Percentiles rank a stretch among this genome's conserved stretches.
phyloP scores from a whole-genome alignment of 2,329 filamentous ascomycete species.

The Cladosporium sp. region DNA sequence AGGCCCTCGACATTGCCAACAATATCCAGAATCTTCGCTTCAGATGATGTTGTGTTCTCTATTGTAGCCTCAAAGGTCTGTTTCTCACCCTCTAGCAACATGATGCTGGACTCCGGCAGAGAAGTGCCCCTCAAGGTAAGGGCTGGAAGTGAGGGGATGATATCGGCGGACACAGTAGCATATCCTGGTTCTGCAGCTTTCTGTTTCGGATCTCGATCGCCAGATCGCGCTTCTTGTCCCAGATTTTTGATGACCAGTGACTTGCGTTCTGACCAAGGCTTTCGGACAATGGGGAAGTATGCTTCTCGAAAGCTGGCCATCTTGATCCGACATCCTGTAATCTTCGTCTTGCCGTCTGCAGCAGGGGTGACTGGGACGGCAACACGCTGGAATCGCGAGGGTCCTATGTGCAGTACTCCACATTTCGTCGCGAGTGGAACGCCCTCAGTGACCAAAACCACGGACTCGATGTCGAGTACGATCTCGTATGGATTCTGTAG shows the following conservation, averaged over 20 bases:
- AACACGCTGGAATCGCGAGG: slow-evolving; percentile 78
- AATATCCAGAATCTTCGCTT: slow-evolving; percentile 51
- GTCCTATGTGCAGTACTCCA: slow-evolving; percentile 66
- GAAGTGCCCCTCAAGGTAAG: slow-evolving; percentile 72
- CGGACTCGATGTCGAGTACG: slow-evolving; percentile 80
- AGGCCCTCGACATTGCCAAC: slow-evolving; percentile 18
- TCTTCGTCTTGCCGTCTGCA: slow-evolving; percentile 62
- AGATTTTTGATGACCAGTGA: slow-evolving; percentile 67
- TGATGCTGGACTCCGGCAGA: slow-evolving; percentile 77
- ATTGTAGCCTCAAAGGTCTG: slow-evolving; percentile 74
- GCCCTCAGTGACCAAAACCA: slow-evolving; percentile 71
- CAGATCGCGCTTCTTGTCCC: slow-evolving; percentile 15
- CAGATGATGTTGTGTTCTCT: slow-evolving; percentile 64
- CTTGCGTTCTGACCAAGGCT: slow-evolving; percentile 67
- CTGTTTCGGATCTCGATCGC: slow-evolving; percentile 1
- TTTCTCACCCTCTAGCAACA: slow-evolving; percentile 88
- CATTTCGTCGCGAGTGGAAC: slow-evolving; percentile 64
- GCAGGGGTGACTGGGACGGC: slow-evolving; percentile 66
- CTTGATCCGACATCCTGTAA: slow-evolving; percentile 75
- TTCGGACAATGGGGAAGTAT: slow-evolving; percentile 76
- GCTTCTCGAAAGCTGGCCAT: slow-evolving; percentile 78
- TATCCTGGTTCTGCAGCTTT: slow-evolving; percentile 10
- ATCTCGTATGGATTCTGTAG: slow-evolving; percentile 95
- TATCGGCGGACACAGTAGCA: slow-evolving; percentile 44
- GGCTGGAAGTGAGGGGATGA: slow-evolving; percentile 75